Conservation (phyloP, 495 filamentous ascomycete species). For the Apiosordaria backusii region DNA sequence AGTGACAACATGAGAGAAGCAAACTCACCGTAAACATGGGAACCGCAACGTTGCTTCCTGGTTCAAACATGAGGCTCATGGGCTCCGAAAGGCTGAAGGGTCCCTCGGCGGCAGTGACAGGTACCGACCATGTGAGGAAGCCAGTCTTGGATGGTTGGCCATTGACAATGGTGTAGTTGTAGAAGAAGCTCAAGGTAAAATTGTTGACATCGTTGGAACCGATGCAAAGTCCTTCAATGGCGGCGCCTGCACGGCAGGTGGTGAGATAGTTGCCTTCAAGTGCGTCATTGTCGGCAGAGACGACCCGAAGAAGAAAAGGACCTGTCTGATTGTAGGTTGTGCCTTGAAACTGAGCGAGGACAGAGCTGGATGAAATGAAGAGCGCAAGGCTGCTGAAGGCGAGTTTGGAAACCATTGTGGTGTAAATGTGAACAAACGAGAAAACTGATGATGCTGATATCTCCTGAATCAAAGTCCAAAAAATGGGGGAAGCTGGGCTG, state of each 20-base stretch:
- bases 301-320: constrained; percentile 42
- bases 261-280: constrained; percentile 38
- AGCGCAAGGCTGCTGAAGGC: constrained; percentile 13
- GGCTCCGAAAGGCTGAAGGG: constrained; percentile 34
- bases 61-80: constrained; percentile 39
- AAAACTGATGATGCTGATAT: constrained; percentile 11
- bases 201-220: constrained; percentile 13
- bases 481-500: constrained; percentile 3
- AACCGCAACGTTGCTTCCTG: constrained; percentile 51
- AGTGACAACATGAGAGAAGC: neutral
- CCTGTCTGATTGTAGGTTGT: constrained; percentile 29
- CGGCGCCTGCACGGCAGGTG: constrained; percentile 56
- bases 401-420: constrained; percentile 21
- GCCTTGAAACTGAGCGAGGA: constrained; percentile 32
- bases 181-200: constrained; percentile 17
- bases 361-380: constrained; percentile 26
- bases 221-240: constrained; percentile 52
- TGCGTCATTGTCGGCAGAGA: constrained; percentile 27
- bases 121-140: constrained; percentile 42
- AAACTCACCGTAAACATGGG: constrained; percentile 31
- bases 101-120: constrained; percentile 17
- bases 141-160: constrained; percentile 29
- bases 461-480: neutral
- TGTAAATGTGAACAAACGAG: constrained; percentile 6
- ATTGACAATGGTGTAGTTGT: constrained; percentile 39